Base-by-base conservation (phyloP, 306 rosid genomes). In the Vigna radiata region DNA sequence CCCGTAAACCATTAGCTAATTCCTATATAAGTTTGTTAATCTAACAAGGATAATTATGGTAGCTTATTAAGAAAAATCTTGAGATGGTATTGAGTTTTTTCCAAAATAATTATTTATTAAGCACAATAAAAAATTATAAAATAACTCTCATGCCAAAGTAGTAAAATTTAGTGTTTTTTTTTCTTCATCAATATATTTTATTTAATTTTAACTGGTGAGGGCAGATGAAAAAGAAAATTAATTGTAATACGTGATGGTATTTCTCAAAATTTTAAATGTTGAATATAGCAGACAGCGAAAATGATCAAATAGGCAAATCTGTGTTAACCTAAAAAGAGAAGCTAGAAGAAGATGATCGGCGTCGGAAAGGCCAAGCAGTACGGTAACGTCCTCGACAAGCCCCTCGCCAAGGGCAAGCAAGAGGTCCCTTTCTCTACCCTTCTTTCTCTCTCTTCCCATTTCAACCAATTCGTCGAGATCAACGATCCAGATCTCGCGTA, bases 331-430 rank as follows among this genome's bases (percentile, higher is more conserved):
- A 68, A 52, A 49, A 33, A 53, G 37, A 18, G 52, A 18, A 53
- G 50, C 0, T 13, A 56, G 27, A 79, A 67, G 88, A 81, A 19
- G 73, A 95, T 92, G 99, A 95, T 95, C 82, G 97, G 99, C 48
- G 95, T 80, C 11, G 97, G 97, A 50, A 95, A 95, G 91, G 81
- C 89, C 77, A 95, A 95, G 88, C 99, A 92, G 79, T 95, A 92
- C 81, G 58, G 88, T n/a, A 95, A 95, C 72, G 97, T 95, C 77
- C 97, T 95, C 65, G 99, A 95, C 68, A 90, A 84, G 76, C 99
- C 99, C 70, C 89, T 95, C 84, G 82, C 82, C 25, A 82, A 77
- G 79, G 82, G 79, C 44, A 82, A 82, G 47, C 82, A 78, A 65
- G 86, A 77, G 86, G 86, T 68, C 6, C 53, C 44, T 25, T 67